Conservation (phyloP, 202 grass and related monocot genomes). For the Musa balbisiana region DNA sequence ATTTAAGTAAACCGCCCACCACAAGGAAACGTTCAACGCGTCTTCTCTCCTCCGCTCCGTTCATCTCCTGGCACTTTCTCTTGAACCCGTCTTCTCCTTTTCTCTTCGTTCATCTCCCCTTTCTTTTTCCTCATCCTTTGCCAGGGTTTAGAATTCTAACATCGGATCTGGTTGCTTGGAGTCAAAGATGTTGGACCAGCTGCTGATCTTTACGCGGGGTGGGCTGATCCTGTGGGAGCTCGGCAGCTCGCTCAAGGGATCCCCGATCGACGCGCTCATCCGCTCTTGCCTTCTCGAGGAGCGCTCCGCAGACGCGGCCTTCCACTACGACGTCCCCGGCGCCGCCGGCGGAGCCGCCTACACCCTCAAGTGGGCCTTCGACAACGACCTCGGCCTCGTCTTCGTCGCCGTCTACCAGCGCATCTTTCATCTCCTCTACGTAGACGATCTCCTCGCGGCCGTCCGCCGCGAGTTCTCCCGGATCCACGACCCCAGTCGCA, state of each 20-base stretch:
- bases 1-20: too few relatives aligned
- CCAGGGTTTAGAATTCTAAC: too few relatives aligned
- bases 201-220: conserved; percentile 87
- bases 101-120: too few relatives aligned
- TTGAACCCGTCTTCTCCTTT: too few relatives aligned
- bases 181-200: conserved; percentile 75
- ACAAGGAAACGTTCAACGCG: too few relatives aligned
- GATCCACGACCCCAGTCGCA: conserved; percentile 49
- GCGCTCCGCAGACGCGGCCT: conserved; percentile 61
- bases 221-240: conserved; percentile 87
- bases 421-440: conserved; percentile 78
- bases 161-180: not conserved
- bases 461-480: conserved; percentile 51
- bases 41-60: too few relatives aligned
- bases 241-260: conserved; percentile 61
- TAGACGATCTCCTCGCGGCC: conserved; percentile 68
- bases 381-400: conserved; percentile 81
- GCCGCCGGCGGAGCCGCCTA: conserved; percentile 19
- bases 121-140: too few relatives aligned
- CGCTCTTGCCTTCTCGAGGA: conserved; percentile 90
- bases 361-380: conserved; percentile 86
- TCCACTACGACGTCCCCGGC: conserved; percentile 45
- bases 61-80: too few relatives aligned
- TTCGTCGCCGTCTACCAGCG: conserved; percentile 88
- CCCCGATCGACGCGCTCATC: conserved; percentile 86